Conservation (phyloP, 2,329 filamentous ascomycete genomes). For the Sporothrix pallida region DNA sequence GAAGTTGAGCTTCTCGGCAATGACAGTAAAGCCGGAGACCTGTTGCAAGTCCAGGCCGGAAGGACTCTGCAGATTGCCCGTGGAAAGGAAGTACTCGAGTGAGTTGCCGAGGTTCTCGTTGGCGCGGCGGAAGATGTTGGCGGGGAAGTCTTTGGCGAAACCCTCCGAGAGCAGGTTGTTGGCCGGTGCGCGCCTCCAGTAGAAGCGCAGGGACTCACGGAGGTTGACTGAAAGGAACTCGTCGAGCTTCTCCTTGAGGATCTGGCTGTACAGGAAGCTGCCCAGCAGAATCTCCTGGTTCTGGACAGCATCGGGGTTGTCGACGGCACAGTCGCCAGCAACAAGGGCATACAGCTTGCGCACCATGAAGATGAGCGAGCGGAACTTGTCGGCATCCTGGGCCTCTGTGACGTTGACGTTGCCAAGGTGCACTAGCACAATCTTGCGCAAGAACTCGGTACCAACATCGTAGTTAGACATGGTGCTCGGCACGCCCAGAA, state of each 20-base stretch:
- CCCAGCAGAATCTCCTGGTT: conserved; percentile 95
- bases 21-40: conserved; percentile 91
- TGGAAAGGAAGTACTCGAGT: conserved; percentile 94
- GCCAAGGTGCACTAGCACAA: conserved; percentile 90
- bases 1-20: conserved; percentile 99
- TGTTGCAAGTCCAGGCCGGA: conserved; percentile 95
- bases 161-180: conserved; percentile 76
- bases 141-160: conserved; percentile 80
- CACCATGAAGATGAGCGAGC: conserved; percentile 93
- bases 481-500: conserved; percentile 81
- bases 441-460: conserved; percentile 85
- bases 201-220: conserved; percentile 61
- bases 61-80: conserved; percentile 88
- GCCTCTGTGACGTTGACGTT: conserved; percentile 81
- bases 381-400: conserved; percentile 91
- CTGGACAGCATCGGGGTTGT: conserved; percentile 96
- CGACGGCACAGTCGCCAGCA: conserved; percentile 87
- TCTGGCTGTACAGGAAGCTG: conserved; percentile 92
- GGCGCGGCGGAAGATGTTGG: conserved; percentile 76
- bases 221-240: conserved; percentile 73
- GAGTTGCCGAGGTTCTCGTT: conserved; percentile 88
- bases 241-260: conserved; percentile 91
- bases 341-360: conserved; percentile 93
- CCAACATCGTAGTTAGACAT: conserved; percentile 88
- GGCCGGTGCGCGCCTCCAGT: conserved; percentile 60